These are phyloP conservation scores for Exophiala calicioides DNA, from an alignment of 2,329 filamentous ascomycete genomes.

Conservation along the genomic window DNA sequence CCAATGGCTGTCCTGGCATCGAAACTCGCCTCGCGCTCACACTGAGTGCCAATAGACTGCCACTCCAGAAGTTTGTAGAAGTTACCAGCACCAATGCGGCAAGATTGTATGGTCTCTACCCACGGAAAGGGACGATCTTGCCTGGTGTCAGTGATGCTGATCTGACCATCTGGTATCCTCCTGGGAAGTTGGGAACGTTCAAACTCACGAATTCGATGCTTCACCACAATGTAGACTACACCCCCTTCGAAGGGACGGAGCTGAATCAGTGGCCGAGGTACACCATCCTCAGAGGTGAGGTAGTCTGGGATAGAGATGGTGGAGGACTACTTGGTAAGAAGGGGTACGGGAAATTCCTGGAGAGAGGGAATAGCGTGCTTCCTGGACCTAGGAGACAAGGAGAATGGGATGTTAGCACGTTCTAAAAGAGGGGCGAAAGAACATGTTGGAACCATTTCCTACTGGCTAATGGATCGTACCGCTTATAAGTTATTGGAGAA, in stretches of 20 bases:
- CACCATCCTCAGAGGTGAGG: slow-evolving; percentile 59
- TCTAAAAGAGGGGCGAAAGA: slow-evolving; percentile 2
- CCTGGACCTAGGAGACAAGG: slow-evolving; percentile 37
- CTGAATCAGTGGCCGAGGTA: slow-evolving; percentile 64
- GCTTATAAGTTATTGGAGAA: too few species aligned
- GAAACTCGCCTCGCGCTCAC: slow-evolving; percentile 58
- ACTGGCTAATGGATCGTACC: too few species aligned
- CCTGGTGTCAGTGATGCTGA: slow-evolving; percentile 58
- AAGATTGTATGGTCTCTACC: slow-evolving; percentile 59
- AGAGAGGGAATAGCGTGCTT: slow-evolving; percentile 41
- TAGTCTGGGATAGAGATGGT: slow-evolving; percentile 56
- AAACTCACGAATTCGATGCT: slow-evolving; percentile 55
- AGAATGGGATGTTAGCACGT: slow-evolving; percentile 32
- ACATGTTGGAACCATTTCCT: not conserved
- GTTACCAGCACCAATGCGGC: slow-evolving; percentile 58
- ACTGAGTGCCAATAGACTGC: slow-evolving; percentile 44
- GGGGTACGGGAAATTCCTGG: slow-evolving; percentile 53
- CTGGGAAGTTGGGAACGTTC: slow-evolving; percentile 44
- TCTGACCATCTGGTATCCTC: slow-evolving; percentile 60
- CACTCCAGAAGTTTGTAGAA: slow-evolving; percentile 55
- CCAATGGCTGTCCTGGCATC: slow-evolving; percentile 60
- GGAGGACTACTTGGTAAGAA: slow-evolving; percentile 53
- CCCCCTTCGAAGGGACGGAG: slow-evolving; percentile 60
- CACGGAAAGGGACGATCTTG: slow-evolving; percentile 52
- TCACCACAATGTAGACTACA: slow-evolving; percentile 65